phyloP scores from a whole-genome alignment of 495 filamentous ascomycete genomes.

The Viridothelium virens region DNA sequence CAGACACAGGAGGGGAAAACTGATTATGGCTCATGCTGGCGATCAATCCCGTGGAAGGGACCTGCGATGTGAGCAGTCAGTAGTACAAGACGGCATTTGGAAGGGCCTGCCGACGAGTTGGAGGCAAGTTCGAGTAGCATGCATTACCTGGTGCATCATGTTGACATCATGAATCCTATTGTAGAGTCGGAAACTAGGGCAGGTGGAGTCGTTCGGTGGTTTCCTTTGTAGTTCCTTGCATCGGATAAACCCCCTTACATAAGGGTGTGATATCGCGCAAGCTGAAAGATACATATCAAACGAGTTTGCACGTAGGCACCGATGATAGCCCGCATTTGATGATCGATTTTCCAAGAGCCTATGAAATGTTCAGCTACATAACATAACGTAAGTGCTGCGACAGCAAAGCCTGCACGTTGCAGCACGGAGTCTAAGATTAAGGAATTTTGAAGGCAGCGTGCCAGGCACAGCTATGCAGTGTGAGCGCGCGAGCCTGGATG shows the following conservation, averaged over 20 bases:
- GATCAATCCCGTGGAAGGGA: background rate
- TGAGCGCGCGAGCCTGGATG: background rate
- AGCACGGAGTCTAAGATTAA: too few species aligned
- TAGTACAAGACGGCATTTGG: background rate
- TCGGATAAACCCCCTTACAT: background rate
- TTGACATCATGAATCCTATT: background rate
- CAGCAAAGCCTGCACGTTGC: background rate
- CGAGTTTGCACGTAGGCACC: background rate
- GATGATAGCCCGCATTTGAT: too few species aligned
- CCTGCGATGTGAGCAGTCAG: background rate
- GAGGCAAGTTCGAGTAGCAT: background rate
- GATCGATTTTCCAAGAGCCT: too few species aligned
- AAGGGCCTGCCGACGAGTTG: background rate
- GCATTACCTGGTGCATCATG: background rate
- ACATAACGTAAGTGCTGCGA: background rate
- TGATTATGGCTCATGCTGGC: background rate
- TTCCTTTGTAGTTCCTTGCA: background rate
- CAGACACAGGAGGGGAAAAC: background rate
- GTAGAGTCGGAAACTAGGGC: background rate
- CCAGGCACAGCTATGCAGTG: background rate
- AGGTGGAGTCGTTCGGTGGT: slow-evolving; percentile 3
- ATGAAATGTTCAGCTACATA: too few species aligned
- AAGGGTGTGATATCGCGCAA: background rate
- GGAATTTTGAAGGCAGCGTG: too few species aligned
- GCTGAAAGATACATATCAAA: background rate